Base-by-base conservation (phyloP, 441 rosid species). In the Erodium texanum region DNA sequence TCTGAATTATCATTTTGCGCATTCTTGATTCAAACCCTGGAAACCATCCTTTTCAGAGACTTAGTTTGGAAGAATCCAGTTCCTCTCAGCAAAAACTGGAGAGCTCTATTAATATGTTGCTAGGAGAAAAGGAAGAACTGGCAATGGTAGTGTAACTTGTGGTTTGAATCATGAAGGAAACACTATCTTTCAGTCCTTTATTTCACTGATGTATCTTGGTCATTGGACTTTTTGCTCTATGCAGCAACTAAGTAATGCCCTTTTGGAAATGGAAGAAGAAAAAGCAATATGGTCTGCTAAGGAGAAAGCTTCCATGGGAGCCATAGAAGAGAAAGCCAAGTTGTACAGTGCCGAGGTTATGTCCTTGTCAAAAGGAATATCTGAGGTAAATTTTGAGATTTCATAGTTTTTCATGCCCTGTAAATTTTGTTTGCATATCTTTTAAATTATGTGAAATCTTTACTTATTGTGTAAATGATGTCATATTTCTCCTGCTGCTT, bases 261-360 rank as follows among this genome's bases (percentile, higher is more conserved):
- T 93, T 70, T 79, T 89, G 82, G 93, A 89, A 77, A 88, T 90
- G 83, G 99, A 90, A 80, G 97, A 90, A 79, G 96, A 89, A 78
- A 93, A 81, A 82, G 92, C 93, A 54, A 83, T 90, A 78, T 87
- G 90, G 93, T 75, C 71, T 76, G 80, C 89, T 23, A 90, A 82
- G 80, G 97, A 90, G 83, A 88, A 82, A 82, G 87, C 81, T 78
- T 84, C 82, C 32, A 64, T 83, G 61, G 79, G 77, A 74, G 84
- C 88, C 64, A 78, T 85, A 64, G 88, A 89, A 76, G 89, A 85
- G 82, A 86, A 84, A 70, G 75, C 81, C 69, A 81, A 76, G 48
- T 74, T 70, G 45, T 71, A 76, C 66, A 77, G 76, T 58, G 73
- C 73, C 19, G 86, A 89, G 81, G 76, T 78, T 36, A 62, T 54